A percentile compares a stretch with the other conserved stretches of the same genome.
Conservation (phyloP, 306 rosid species). For the Coriaria nepalensis region DNA sequence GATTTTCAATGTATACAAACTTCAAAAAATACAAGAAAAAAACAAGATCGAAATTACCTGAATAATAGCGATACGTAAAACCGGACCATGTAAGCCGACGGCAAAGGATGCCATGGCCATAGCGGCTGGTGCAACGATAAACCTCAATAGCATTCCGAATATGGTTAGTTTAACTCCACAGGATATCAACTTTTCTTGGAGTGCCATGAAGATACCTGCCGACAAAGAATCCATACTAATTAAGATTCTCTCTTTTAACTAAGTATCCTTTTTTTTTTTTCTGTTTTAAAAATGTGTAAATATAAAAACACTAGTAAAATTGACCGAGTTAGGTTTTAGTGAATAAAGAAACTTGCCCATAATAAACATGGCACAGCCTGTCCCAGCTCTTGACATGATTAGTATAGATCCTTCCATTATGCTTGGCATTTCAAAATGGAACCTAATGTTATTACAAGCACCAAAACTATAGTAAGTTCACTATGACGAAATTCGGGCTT, state of each 20-base stretch:
- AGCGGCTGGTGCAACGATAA: conserved; percentile 73
- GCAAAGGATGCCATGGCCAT: conserved; percentile 56
- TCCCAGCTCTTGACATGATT: conserved; percentile 77
- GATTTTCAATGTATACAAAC: no score
- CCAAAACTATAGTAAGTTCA: no score
- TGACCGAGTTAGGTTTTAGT: not conserved
- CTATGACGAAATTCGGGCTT: no score
- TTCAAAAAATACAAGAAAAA: no score
- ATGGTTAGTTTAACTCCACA: conserved; percentile 45
- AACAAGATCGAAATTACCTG: conserved; percentile 25
- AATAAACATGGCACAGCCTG: conserved; percentile 80
- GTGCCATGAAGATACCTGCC: conserved; percentile 83
- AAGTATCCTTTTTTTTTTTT: no score
- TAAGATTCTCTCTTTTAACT: not conserved
- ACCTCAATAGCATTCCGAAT: conserved; percentile 58
- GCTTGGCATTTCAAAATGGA: conserved; percentile 58
- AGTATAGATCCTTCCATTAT: conserved; percentile 53
- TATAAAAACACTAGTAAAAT: not conserved
- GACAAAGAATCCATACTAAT: no score
- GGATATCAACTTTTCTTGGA: conserved; percentile 50
- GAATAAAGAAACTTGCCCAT: conserved; percentile 42
- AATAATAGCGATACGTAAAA: conserved; percentile 57
- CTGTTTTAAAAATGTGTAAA: no score
- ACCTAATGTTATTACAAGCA: conserved; percentile 23
- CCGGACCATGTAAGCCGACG: conserved; percentile 63